A percentile compares a stretch with the other conserved stretches of the same genome.
phyloP scores from a whole-genome alignment of 2,329 filamentous ascomycete species.

The Aureobasidium mangrovei region DNA sequence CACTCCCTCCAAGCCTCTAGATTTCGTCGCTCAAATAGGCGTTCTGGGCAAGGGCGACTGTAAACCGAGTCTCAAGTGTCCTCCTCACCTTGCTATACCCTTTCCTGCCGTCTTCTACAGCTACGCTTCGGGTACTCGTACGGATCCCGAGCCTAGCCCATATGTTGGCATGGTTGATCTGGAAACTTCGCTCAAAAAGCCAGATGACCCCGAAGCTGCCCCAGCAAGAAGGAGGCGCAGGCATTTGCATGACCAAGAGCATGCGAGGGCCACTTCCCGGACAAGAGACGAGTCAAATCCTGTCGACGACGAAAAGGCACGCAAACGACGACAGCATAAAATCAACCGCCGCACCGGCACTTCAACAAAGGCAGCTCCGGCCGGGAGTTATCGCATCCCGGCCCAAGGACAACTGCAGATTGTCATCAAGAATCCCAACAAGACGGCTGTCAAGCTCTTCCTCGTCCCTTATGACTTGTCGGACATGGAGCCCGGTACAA shows the following conservation, averaged over 20 bases:
- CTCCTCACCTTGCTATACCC: conserved; percentile 78
- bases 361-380: conserved; percentile 38
- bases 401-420: conserved; percentile 92
- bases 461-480: conserved; percentile 84
- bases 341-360: conserved; percentile 32
- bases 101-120: conserved; percentile 97
- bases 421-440: conserved; percentile 96
- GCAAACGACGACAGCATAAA: neutral
- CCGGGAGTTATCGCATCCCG: conserved; percentile 88
- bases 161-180: conserved; percentile 92
- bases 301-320: neutral
- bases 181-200: conserved; percentile 60
- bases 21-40: conserved; percentile 92
- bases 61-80: conserved; percentile 75
- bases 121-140: conserved; percentile 63
- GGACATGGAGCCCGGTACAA: conserved; percentile 88
- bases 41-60: conserved; percentile 85
- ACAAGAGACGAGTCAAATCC: neutral
- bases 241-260: neutral
- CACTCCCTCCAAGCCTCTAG: conserved; percentile 80
- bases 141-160: conserved; percentile 77
- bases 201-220: conserved; percentile 15
- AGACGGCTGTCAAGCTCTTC: conserved; percentile 94
- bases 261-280: neutral
- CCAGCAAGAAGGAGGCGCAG: conserved; percentile 24